Conservation (phyloP, 192 early-diverging fungal species). For the Glomus cerebriforme region DNA sequence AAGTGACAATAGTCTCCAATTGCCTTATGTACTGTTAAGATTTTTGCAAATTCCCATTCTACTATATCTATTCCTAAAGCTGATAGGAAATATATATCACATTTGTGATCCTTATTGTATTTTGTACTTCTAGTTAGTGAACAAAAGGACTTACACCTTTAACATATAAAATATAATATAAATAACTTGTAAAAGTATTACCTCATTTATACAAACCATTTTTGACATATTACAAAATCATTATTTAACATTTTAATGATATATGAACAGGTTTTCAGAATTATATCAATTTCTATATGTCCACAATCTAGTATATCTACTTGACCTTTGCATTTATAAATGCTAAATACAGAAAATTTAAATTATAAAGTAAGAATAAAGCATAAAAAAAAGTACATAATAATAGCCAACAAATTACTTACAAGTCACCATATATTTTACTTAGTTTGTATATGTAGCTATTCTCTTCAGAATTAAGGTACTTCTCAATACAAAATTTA, state of each 20-base stretch:
- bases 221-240: conserved; percentile 25
- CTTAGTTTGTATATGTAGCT: conserved; percentile 30
- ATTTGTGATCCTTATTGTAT: conserved; percentile 25
- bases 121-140: conserved; percentile 22
- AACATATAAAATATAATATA: too few relatives aligned
- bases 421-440: conserved; percentile 34
- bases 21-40: conserved; percentile 4
- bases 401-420: conserved; percentile 20
- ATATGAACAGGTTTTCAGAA: conserved; percentile 33
- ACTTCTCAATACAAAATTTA: conserved; percentile 24
- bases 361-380: conserved; percentile 33
- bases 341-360: conserved; percentile 21
- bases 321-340: conserved; percentile 24
- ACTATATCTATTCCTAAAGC: conserved; percentile 29
- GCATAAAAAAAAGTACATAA: conserved; percentile 10
- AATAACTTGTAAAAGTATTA: conserved; percentile 18
- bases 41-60: conserved; percentile 33
- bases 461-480: conserved; percentile 21
- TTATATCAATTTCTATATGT: conserved; percentile 32
- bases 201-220: conserved; percentile 30
- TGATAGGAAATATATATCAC: conserved; percentile 29
- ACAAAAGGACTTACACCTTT: conserved; percentile 31
- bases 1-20: conserved; percentile 18
- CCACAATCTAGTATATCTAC: conserved; percentile 25
- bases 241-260: conserved; percentile 28